Base-by-base conservation (phyloP, 1,284 basidiomycete species). In the Irpex sp. region DNA sequence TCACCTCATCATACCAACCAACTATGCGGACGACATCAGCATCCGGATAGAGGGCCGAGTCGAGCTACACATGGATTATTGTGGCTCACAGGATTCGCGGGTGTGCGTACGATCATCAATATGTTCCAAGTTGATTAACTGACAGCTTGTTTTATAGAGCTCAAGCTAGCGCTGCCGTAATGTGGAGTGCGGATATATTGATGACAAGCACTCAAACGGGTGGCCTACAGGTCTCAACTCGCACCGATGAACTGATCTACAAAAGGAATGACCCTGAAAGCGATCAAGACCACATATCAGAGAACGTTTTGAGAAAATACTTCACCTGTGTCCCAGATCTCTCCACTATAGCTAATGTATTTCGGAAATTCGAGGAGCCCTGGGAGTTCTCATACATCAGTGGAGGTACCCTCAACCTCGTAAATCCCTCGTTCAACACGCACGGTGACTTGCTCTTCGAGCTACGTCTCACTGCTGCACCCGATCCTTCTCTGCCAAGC, bases 401-500 rank as follows among this genome's bases (percentile, higher is more conserved):
- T 9, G 56, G 67, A n/a, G 62, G 64, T 37, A 64, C 69, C 18
- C 72, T 69, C 64, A 64, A 63, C 28, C 66, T 75, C 49, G 63
- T 68, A 10, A 71, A 70, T 60, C 74, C 74, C 2, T 67, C 69
- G n/a, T 74, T 75, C 67, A 73, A 70, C 64, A 36, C 48, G 23
- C 58, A 66, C 28, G 74, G 74, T 4, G 73, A 75, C 57, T 63
- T 75, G 6, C 60, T 75, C 12, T 72, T 75, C 61, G 72, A 75
- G 64, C 66, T 74, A 3, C 66, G 68, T 16, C 67, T 66, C 9
- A 58, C 64, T 49, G 23, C 23, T 21, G 52, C 39, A 23, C 18
- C 42, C 16, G 12, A 39, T 23, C 33, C 53, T 7, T 28, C 52
- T 9, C 33, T 9, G 33, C 33, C 33, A 35, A 35, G 33, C 33